These are phyloP conservation scores for Nakazawaea molendinolei DNA, from an alignment of 805 yeast genomes.

Conservation along the genomic window DNA sequence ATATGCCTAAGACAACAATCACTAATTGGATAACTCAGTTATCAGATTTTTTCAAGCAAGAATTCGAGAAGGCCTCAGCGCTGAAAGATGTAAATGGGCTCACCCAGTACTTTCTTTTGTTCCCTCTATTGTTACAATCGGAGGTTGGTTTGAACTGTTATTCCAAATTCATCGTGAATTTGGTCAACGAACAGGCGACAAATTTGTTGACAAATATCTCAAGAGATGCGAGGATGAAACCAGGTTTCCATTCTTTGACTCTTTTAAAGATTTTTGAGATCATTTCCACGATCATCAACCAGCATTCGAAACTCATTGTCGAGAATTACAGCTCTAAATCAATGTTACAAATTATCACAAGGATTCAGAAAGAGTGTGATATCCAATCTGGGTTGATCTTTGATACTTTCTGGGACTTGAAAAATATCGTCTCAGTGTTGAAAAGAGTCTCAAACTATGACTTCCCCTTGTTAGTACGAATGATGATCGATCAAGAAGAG, in stretches of 20 bases:
- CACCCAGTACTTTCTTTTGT: conserved; percentile 75
- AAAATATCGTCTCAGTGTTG: conserved; percentile 49
- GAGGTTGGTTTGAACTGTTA: conserved; percentile 72
- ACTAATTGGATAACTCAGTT: conserved; percentile 54
- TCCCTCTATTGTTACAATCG: conserved; percentile 77
- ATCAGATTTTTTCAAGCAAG: conserved; percentile 46
- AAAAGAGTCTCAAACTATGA: conserved; percentile 50
- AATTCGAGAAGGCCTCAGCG: conserved; percentile 67
- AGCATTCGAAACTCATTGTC: conserved; percentile 75
- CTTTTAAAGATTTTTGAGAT: conserved; percentile 71
- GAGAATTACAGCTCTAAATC: conserved; percentile 63
- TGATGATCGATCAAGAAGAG: conserved; percentile 23
- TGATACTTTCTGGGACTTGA: conserved; percentile 77
- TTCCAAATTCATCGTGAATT: conserved; percentile 78
- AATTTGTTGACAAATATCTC: conserved; percentile 46
- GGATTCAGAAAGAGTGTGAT: conserved; percentile 83
- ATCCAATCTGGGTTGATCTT: conserved; percentile 85
- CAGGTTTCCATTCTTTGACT: conserved; percentile 54
- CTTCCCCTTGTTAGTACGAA: conserved; percentile 37
- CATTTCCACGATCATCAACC: conserved; percentile 76
- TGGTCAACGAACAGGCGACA: conserved; percentile 75
- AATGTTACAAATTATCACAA: conserved; percentile 60
- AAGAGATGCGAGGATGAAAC: conserved; percentile 26
- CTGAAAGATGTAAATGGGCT: conserved; percentile 59
- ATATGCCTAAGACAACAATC: conserved; percentile 56